Conservation (phyloP, 441 rosid species). For the Populus hybrid region DNA sequence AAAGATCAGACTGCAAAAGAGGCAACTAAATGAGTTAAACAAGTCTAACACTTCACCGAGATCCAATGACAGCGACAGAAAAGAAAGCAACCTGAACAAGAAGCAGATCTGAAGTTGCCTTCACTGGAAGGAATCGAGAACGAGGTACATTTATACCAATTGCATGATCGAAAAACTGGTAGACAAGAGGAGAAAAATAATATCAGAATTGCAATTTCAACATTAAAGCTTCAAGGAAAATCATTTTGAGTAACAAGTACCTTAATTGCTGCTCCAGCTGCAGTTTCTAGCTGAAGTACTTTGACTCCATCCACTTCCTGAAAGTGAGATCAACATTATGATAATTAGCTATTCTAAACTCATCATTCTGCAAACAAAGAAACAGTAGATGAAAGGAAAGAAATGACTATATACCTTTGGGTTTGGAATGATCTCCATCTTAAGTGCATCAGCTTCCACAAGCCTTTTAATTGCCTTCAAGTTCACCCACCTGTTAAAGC, state of each 20-base stretch:
- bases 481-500: slow-evolving; percentile 69
- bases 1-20: slow-evolving; percentile 75
- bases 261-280: slow-evolving; percentile 46
- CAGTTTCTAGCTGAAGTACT: slow-evolving; percentile 73
- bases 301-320: slow-evolving; percentile 96
- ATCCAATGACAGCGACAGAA: background rate
- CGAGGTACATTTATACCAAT: slow-evolving; percentile 86
- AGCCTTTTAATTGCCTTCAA: slow-evolving; percentile 84
- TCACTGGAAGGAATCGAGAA: slow-evolving; percentile 86
- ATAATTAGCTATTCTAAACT: slow-evolving; percentile 11
- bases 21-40: slow-evolving; percentile 9
- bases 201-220: slow-evolving; percentile 3
- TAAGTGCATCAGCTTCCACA: slow-evolving; percentile 79
- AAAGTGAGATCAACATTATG: slow-evolving; percentile 9
- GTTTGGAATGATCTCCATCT: slow-evolving; percentile 95
- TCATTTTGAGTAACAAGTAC: slow-evolving; percentile 30
- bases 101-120: slow-evolving; percentile 73
- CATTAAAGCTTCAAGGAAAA: background rate
- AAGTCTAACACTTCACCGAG: slow-evolving; percentile 8
- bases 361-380: background rate
- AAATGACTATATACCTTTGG: slow-evolving; percentile 51
- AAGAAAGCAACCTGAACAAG: slow-evolving; percentile 56
- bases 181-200: background rate
- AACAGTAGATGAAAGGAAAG: background rate
- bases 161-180: slow-evolving; percentile 69